A percentile compares a stretch with the other conserved stretches of the same genome.
Conservation (phyloP, 2,329 filamentous ascomycete genomes). For the Curvularia lunata region DNA sequence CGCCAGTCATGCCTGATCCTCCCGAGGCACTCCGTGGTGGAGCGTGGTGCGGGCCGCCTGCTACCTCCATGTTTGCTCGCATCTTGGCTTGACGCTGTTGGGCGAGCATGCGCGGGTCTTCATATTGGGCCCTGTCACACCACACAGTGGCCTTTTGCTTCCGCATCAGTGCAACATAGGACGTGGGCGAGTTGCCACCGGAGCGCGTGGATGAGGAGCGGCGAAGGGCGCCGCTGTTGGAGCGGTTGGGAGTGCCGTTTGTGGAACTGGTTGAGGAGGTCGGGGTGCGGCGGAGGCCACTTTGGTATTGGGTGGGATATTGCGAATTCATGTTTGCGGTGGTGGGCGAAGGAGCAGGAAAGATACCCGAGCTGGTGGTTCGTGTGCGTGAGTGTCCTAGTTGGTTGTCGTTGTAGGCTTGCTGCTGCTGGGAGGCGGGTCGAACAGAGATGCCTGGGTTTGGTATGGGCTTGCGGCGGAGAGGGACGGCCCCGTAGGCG, state of each 20-base stretch:
- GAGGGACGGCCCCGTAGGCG: conserved; percentile 37
- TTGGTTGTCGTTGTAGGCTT: conserved; percentile 29
- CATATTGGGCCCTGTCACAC: conserved; percentile 92
- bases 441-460: conserved; percentile 42
- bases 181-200: conserved; percentile 65
- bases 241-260: conserved; percentile 55
- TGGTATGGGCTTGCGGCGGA: conserved; percentile 46
- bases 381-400: conserved; percentile 46
- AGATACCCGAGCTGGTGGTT: conserved; percentile 49
- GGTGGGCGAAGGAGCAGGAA: conserved; percentile 35
- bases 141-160: conserved; percentile 98
- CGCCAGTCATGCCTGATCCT: conserved; percentile 48
- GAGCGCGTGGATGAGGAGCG: conserved; percentile 84
- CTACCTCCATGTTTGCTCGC: conserved; percentile 82
- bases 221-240: conserved; percentile 63
- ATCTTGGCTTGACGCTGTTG: conserved; percentile 87
- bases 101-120: conserved; percentile 83
- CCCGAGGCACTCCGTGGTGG: conserved; percentile 48
- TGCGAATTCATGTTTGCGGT: conserved; percentile 43
- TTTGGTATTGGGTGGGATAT: conserved; percentile 44
- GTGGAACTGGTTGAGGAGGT: conserved; percentile 73
- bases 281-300: conserved; percentile 61
- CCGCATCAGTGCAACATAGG: conserved; percentile 94
- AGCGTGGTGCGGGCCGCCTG: conserved; percentile 61
- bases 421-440: conserved; percentile 33